Base-by-base conservation (phyloP, 2,329 filamentous ascomycete genomes). In the Diaporthe vexans region DNA sequence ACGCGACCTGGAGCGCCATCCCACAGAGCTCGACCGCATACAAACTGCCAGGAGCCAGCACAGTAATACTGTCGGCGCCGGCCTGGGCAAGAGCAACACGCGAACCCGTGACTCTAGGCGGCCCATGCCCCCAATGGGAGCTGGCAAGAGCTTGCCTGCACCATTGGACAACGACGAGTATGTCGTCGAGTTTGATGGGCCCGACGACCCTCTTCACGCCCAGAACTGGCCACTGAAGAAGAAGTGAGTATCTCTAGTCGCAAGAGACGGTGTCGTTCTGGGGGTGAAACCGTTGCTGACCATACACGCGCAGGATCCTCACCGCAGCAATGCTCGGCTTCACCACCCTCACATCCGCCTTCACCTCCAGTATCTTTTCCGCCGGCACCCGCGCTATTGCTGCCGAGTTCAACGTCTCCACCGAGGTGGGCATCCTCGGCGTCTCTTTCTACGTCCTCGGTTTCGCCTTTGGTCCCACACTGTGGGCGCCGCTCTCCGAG, bases 211-310 rank as follows among this genome's bases (percentile, higher is more conserved):
- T 3, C 80, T 95, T 75, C 95, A 97, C 82, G 93, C 94, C 1
- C 94, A 96, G 84, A 98, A 98, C 81, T 98, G 95, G 95, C 88
- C 93, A 0, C 80, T 94, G 71, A 90, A 85, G 80, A 95, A 94
- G 86, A 98, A 97, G 91, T 91, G 82, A 80, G 88, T 86, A 33
- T 35, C 10, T 0, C 4, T 9, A 4, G 15, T 6, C 4, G 19
- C 83, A 46, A 13, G 29, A 26, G 19, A 7, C 10, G 29, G 29
- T 11, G n/a, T 33, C 35, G 8, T 70, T 11, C 61, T 65, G 6
- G 13, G 13, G 52, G 54, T 51, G 24, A 4, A 51, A 33, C 40
- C 11, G n/a, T 52, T 54, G 29, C 51, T 69, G 15, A 59, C 83
- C 84, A 82, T 0, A 67, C 84, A 26, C 71, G 19, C 48, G 26